Percentiles rank a stretch among this genome's conserved stretches.
Conservation (phyloP, 768 basidiomycete genomes). For the Hygrophoropsis aurantiaca region DNA sequence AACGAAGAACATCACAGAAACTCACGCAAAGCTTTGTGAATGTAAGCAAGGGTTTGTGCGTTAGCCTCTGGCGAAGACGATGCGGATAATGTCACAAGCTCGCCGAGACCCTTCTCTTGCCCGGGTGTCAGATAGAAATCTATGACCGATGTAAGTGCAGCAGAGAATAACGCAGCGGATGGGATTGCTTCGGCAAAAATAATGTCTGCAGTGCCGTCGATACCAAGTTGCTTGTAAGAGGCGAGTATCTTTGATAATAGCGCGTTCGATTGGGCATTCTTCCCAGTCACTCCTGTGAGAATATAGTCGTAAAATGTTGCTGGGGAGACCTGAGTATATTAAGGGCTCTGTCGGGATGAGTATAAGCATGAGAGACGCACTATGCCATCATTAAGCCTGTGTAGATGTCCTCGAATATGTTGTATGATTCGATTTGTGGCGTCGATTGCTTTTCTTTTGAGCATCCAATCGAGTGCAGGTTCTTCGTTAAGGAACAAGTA, state of each 20-base stretch:
- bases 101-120: slow-evolving; percentile 27
- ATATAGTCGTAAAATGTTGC: slow-evolving; percentile 18
- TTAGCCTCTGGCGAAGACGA: slow-evolving; percentile 22
- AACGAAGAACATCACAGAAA: slow-evolving; percentile 2
- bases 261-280: slow-evolving; percentile 20
- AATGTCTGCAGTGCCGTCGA: slow-evolving; percentile 42
- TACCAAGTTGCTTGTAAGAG: slow-evolving; percentile 6
- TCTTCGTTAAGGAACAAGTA: slow-evolving; percentile 37
- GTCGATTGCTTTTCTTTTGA: slow-evolving; percentile 24
- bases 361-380: slow-evolving; percentile 16
- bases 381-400: slow-evolving; percentile 12
- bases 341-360: slow-evolving; percentile 1
- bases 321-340: slow-evolving; percentile 15
- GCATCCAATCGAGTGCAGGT: slow-evolving; percentile 30
- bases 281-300: slow-evolving; percentile 16
- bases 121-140: slow-evolving; percentile 55
- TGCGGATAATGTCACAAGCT: slow-evolving; percentile 38
- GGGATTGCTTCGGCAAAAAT: slow-evolving; percentile 57
- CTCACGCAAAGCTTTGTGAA: slow-evolving; percentile 49
- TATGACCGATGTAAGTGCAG: slow-evolving; percentile 54
- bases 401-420: slow-evolving; percentile 22
- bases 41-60: slow-evolving; percentile 39
- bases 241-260: slow-evolving; percentile 18
- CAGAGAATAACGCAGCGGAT: slow-evolving; percentile 54
- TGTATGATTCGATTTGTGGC: slow-evolving; percentile 25